Evolutionary conservation across 441 rosid species (phyloP).

Genomic region (Euphorbia corollata): DNA sequence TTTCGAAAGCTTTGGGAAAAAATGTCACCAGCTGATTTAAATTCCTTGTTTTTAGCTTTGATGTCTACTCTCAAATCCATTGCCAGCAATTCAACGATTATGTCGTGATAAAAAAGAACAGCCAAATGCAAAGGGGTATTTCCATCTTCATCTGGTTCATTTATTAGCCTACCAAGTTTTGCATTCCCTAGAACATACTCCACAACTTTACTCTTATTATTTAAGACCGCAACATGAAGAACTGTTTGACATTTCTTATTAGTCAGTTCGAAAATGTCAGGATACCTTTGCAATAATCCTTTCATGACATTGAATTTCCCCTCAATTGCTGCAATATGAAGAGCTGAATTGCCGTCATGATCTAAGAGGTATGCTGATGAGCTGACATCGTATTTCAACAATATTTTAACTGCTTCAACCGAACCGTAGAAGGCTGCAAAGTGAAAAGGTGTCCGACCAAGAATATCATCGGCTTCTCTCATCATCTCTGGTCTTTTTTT

Average conservation of each 20-base stretch:
- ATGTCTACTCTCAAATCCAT: not conserved
- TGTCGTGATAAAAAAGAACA: not conserved
- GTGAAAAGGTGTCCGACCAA: slow-evolving; percentile 1
- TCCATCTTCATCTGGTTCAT: not conserved
- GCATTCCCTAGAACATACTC: not conserved
- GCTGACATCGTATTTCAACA: not conserved
- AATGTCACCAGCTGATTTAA: not conserved
- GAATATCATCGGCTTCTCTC: not conserved
- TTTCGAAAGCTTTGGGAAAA: not conserved
- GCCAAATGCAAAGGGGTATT: not conserved
- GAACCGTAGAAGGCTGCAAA: not conserved
- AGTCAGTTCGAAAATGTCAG: not conserved
- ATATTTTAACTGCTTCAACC: not conserved
- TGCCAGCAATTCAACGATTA: not conserved
- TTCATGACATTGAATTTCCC: not conserved
- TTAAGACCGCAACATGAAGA: slow-evolving; percentile 3
- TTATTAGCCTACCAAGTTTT: not conserved
- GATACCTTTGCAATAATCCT: not conserved
- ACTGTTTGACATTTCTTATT: not conserved
- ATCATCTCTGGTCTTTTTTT: not conserved
- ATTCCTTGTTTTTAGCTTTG: not conserved
- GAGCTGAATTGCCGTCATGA: slow-evolving; percentile 3
- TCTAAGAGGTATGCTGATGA: not conserved
- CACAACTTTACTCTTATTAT: not conserved
- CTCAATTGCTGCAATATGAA: not conserved